phyloP scores from a whole-genome alignment of 169 alveolate species.

The Plasmodium fragile region DNA sequence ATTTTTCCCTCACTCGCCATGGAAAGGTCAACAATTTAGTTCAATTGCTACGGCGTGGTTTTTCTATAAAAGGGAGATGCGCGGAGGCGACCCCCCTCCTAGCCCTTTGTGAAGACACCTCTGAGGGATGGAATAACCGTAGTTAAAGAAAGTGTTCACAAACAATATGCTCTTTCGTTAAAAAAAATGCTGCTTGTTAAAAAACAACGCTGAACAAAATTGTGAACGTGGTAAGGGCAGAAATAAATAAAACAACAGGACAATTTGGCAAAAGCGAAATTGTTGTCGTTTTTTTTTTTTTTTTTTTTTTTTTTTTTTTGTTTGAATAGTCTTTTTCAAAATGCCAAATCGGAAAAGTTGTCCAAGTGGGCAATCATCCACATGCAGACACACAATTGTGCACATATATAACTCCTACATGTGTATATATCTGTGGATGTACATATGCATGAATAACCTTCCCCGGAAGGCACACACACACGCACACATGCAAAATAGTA shows the following conservation, averaged over 20 bases:
- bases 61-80: background rate
- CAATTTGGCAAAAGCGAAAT: background rate
- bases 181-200: background rate
- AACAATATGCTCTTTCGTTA: background rate
- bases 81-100: background rate
- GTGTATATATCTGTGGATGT: background rate
- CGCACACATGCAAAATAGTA: background rate
- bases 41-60: background rate
- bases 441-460: background rate
- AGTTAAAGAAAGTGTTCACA: background rate
- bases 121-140: background rate
- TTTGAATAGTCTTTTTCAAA: background rate
- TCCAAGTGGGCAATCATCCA: background rate
- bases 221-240: background rate
- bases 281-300: background rate
- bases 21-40: background rate
- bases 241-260: background rate
- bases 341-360: background rate
- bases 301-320: no score
- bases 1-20: background rate
- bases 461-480: background rate
- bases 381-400: background rate
- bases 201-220: background rate
- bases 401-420: background rate
- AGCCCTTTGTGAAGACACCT: background rate